Conservation (phyloP, 148 eudicot genomes). For the Rhododendron vialii region DNA sequence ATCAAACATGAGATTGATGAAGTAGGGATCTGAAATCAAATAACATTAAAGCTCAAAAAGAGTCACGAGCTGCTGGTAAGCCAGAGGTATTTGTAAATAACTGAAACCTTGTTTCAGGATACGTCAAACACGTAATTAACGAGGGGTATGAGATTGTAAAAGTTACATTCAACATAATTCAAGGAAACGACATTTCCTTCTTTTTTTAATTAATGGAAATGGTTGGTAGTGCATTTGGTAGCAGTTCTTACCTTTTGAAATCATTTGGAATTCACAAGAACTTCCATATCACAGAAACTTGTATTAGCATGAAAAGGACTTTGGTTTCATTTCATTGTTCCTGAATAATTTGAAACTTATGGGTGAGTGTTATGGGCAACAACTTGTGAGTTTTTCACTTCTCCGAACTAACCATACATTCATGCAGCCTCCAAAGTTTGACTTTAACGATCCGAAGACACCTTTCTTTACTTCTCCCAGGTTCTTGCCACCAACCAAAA, state of each 20-base stretch:
- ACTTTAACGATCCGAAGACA: constrained; percentile 82
- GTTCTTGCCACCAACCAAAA: constrained; percentile 91
- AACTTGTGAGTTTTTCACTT: neutral
- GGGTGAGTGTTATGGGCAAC: neutral
- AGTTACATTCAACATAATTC: neutral
- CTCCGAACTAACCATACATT: neutral
- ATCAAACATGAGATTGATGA: neutral
- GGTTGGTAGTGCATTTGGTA: neutral
- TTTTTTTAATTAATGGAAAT: neutral
- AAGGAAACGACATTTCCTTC: neutral
- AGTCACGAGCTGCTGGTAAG: neutral
- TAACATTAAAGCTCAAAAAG: neutral
- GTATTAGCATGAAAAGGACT: neutral
- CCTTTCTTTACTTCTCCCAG: constrained; percentile 90
- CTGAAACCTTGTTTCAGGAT: neutral
- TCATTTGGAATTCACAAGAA: neutral
- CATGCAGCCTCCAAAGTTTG: constrained; percentile 73
- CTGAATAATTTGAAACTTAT: neutral
- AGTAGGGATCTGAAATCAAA: neutral
- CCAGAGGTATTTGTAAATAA: neutral
- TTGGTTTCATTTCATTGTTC: neutral
- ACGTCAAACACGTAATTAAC: neutral
- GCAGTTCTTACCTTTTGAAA: neutral
- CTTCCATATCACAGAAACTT: neutral
- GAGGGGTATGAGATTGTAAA: neutral